A percentile compares a stretch with the other conserved stretches of the same genome.
phyloP scores from a whole-genome alignment of 2,329 filamentous ascomycete genomes.

The Parastagonospora nodorum region DNA sequence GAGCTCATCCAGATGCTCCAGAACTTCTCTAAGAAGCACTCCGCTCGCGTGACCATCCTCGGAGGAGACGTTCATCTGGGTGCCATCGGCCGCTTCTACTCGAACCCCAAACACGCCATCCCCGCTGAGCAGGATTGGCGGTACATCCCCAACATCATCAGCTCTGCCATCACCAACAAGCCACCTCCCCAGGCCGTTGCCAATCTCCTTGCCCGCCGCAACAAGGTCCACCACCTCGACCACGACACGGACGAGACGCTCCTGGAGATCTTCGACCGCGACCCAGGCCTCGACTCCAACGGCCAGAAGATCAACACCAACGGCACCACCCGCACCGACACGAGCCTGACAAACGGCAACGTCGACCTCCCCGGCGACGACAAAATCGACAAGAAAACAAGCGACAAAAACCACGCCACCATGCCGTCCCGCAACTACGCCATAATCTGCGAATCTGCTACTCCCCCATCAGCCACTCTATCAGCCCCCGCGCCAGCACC shows the following conservation, averaged over 20 bases:
- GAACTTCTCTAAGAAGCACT: conserved; percentile 59
- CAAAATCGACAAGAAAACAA: conserved; percentile 60
- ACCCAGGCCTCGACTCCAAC: conserved; percentile 51
- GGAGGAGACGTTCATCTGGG: conserved; percentile 69
- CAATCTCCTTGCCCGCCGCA: conserved; percentile 65
- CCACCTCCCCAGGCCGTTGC: conserved; percentile 68
- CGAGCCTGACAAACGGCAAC: conserved; percentile 23
- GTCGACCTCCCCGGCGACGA: conserved; percentile 24
- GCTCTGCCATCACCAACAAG: conserved; percentile 70
- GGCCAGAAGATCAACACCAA: conserved; percentile 23
- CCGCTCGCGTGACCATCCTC: conserved; percentile 65
- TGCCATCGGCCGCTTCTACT: conserved; percentile 68
- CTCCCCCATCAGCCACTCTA: conserved; percentile 26
- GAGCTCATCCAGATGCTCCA: conserved; percentile 71
- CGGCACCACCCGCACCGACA: conserved; percentile 5
- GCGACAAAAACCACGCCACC: conserved; percentile 78
- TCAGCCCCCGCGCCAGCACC: conserved; percentile 25
- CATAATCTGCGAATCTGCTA: conserved; percentile 61
- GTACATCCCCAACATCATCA: conserved; percentile 69
- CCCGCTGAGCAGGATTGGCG: conserved; percentile 63
- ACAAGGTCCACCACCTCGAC: conserved; percentile 70
- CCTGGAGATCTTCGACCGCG: conserved; percentile 65
- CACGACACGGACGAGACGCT: conserved; percentile 68
- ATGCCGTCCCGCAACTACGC: conserved; percentile 75
- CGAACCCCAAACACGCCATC: conserved; percentile 61